These are phyloP conservation scores for Neonectria hederae DNA, from an alignment of 2,329 filamentous ascomycete species.

Conservation along the genomic window DNA sequence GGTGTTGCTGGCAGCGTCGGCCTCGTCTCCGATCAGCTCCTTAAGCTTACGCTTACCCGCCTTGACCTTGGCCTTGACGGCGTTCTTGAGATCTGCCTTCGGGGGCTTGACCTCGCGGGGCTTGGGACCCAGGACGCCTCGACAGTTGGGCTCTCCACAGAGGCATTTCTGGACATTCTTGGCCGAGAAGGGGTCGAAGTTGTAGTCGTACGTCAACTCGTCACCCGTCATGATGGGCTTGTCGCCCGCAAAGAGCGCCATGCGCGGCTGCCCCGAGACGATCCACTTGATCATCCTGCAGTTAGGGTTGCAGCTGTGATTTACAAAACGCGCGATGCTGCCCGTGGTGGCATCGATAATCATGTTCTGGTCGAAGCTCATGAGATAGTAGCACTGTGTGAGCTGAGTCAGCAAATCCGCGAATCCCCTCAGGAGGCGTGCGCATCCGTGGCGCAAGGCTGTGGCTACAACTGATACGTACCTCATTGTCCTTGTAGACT, in stretches of 20 bases:
- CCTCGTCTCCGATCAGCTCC: slow-evolving; percentile 58
- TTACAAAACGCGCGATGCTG: slow-evolving; percentile 96
- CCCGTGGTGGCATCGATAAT: slow-evolving; percentile 97
- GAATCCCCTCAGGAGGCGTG: slow-evolving; percentile 7
- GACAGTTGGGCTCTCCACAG: slow-evolving; percentile 70
- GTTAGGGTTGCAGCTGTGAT: slow-evolving; percentile 96
- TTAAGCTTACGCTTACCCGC: slow-evolving; percentile 66
- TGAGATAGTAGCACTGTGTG: slow-evolving; percentile 93
- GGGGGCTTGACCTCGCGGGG: slow-evolving; percentile 64
- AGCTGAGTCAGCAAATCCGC: slow-evolving; percentile 19
- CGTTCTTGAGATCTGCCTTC: slow-evolving; percentile 55
- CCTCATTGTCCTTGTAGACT: slow-evolving; percentile 92
- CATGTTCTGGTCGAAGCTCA: slow-evolving; percentile 98
- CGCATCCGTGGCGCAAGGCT: not conserved
- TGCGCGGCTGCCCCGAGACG: slow-evolving; percentile 89
- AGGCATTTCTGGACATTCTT: slow-evolving; percentile 75
- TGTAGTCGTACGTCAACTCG: slow-evolving; percentile 94
- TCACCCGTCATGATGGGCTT: slow-evolving; percentile 92
- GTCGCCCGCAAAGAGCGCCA: slow-evolving; percentile 95
- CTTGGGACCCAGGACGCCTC: slow-evolving; percentile 70
- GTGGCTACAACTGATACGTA: slow-evolving; percentile 54
- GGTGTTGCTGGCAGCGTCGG: slow-evolving; percentile 46
- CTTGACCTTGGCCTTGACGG: slow-evolving; percentile 54
- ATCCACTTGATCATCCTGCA: slow-evolving; percentile 99
- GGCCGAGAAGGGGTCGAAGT: slow-evolving; percentile 74